Evolutionary conservation across 345 rosid species (phyloP), one percentile per base, ranked within the genome.

Genomic region (Cardiospermum halicacabum): DNA sequence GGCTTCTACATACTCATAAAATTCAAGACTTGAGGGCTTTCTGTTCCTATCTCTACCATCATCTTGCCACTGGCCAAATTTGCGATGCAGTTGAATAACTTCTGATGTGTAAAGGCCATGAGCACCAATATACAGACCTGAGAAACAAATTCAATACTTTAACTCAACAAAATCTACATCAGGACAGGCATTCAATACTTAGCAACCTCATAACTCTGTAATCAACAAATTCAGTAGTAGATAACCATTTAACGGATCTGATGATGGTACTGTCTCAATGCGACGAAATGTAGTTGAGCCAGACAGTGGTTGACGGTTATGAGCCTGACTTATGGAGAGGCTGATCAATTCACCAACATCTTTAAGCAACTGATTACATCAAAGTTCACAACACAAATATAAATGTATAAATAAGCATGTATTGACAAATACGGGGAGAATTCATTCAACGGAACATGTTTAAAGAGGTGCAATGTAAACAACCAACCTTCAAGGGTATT

Each of bases 1-100:
- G 57, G 97, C 97, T 79, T 93, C 97, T 21, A 90, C 96, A 71
- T 93, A 93, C 75, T 93, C 98, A 71, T 90, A 93, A 60, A 93
- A 90, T 69, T 90, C 89, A 11, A 90, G 85, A 77, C 82, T 75
- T 4, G 77, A 36, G 64, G 82, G 60, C 68, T 83, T 84, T 80
- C 80, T 80, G 45, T 69, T 84, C 81, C 80, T 80, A 49, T 69
- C 82, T 58, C 69, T 75, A 65, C 51, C 66, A 43, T 84, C 88
- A 63, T 84, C 89, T 80, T 73, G 82, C 98, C 97, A 93, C 62
- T 88, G 93, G 56, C 98, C 97, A 77, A 83, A 82, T 79, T 86
- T 93, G 48, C 78, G 89, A 72, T 73, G 85, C 77, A 93, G 75
- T 56, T 84, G 86, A 69, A 93, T 90, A 47, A 93, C 96, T 77